Evolutionary conservation across 495 filamentous ascomycete species (phyloP).

Genomic region (Margaritispora aquatica): DNA sequence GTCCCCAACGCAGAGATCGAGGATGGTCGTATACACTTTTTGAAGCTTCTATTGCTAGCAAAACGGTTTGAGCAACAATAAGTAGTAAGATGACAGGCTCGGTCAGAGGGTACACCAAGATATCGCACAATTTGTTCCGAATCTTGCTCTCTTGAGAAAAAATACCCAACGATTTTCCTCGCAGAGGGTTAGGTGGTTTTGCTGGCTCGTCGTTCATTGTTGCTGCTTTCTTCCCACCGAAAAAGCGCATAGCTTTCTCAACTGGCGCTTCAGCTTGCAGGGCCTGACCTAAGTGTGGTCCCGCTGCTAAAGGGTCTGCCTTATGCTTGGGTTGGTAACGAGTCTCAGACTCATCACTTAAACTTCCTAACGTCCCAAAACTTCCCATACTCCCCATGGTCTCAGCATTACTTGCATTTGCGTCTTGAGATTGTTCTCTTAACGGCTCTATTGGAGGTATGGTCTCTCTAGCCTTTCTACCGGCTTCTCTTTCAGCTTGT

Average conservation of each 20-base stretch:
- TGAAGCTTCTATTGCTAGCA: constrained; percentile 77
- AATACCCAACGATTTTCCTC: constrained; percentile 79
- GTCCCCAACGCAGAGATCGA: constrained; percentile 53
- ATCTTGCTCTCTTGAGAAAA: constrained; percentile 72
- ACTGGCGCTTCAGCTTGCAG: constrained; percentile 16
- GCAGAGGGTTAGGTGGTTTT: constrained; percentile 63
- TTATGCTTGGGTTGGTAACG: constrained; percentile 16
- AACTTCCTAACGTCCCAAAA: constrained; percentile 12
- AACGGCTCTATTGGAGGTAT: neutral
- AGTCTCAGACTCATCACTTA: constrained; percentile 17
- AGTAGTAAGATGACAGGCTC: constrained; percentile 83
- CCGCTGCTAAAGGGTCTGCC: constrained; percentile 18
- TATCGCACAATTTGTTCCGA: constrained; percentile 69
- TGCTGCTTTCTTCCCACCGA: constrained; percentile 7
- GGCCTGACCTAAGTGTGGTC: constrained; percentile 5
- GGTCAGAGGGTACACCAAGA: constrained; percentile 81
- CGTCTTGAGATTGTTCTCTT: constrained; percentile 6
- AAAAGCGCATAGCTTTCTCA: constrained; percentile 22
- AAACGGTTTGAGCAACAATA: constrained; percentile 81
- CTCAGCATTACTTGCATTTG: neutral
- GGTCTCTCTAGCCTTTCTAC: neutral
- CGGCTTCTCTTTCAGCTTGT: constrained; percentile 13
- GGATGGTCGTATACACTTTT: constrained; percentile 55
- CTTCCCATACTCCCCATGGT: neutral
- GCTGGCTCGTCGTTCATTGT: constrained; percentile 10